Percentiles rank a stretch among this genome's conserved stretches.
Evolutionary conservation across 352 stramenopile genomes (phyloP).

Genomic region (Pythium coloratum): DNA sequence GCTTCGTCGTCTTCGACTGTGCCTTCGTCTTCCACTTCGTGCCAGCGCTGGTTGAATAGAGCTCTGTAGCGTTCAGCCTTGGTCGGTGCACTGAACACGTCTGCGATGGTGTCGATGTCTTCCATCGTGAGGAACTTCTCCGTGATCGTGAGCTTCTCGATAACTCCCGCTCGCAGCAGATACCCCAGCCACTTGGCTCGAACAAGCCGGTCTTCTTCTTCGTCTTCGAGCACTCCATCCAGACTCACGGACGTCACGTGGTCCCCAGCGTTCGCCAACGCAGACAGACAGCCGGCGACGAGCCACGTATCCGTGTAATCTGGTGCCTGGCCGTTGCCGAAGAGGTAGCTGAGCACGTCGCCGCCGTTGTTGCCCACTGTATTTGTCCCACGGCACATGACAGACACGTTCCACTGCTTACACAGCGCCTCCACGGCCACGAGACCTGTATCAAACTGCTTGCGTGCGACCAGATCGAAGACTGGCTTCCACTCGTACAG

Average conservation of each 20-base stretch:
- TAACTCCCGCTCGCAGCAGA: background rate
- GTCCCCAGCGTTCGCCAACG: slow-evolving; percentile 4
- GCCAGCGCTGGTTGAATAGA: slow-evolving; percentile 6
- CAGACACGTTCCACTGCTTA: background rate
- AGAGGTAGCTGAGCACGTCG: background rate
- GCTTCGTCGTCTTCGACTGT: background rate
- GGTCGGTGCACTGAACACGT: slow-evolving; percentile 2
- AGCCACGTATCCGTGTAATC: slow-evolving; percentile 4
- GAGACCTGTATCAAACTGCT: background rate
- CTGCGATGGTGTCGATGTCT: slow-evolving; percentile 12
- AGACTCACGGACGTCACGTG: slow-evolving; percentile 12
- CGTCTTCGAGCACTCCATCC: slow-evolving; percentile 3
- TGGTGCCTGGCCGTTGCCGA: background rate
- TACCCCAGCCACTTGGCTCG: slow-evolving; percentile 21
- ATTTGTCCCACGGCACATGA: background rate
- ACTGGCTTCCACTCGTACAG: slow-evolving; percentile 9
- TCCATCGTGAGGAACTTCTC: slow-evolving; percentile 8
- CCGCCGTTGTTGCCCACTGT: background rate
- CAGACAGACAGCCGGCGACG: slow-evolving; percentile 8
- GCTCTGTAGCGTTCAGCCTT: background rate
- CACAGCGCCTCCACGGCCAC: background rate
- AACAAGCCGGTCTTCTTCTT: background rate
- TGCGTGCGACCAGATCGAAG: slow-evolving; percentile 2
- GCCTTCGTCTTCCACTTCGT: slow-evolving; percentile 8
- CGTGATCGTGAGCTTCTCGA: slow-evolving; percentile 11